Conservation (phyloP, 108 stramenopile genomes). For the Epipyxis sp. region DNA sequence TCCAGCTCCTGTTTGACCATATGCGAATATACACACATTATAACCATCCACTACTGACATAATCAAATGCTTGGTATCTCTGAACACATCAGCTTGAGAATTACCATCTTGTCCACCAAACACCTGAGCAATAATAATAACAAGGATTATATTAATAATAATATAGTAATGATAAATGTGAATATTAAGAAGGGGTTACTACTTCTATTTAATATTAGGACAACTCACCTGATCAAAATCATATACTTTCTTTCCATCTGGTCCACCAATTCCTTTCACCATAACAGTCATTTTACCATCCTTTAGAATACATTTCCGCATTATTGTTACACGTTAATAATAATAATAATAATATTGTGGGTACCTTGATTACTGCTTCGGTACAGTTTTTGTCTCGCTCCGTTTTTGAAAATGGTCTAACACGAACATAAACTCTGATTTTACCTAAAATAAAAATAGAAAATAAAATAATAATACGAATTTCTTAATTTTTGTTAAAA, state of each 20-base stretch:
- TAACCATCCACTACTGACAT: constrained; percentile 69
- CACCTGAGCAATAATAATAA: too few relatives aligned
- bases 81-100: constrained; percentile 62
- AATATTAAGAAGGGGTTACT: too few relatives aligned
- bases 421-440: constrained; percentile 65
- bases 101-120: constrained; percentile 43
- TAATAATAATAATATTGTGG: too few relatives aligned
- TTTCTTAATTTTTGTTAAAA: too few relatives aligned
- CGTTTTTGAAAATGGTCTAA: constrained; percentile 54
- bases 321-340: too few relatives aligned
- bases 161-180: too few relatives aligned
- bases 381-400: constrained; percentile 45
- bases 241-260: constrained; percentile 44
- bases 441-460: constrained; percentile 7
- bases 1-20: constrained; percentile 54
- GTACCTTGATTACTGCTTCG: constrained; percentile 48
- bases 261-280: constrained; percentile 35
- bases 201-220: background rate
- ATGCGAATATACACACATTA: constrained; percentile 65
- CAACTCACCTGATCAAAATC: constrained; percentile 66
- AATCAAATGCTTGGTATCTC: constrained; percentile 60
- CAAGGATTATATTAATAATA: too few relatives aligned
- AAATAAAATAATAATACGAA: too few relatives aligned
- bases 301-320: too few relatives aligned
- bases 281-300: constrained; percentile 47